A percentile compares a stretch with the other conserved stretches of the same genome.
These are phyloP conservation scores for Pyrenochaeta sp. DNA, from an alignment of 2,329 filamentous ascomycete species.

Conservation along the genomic window DNA sequence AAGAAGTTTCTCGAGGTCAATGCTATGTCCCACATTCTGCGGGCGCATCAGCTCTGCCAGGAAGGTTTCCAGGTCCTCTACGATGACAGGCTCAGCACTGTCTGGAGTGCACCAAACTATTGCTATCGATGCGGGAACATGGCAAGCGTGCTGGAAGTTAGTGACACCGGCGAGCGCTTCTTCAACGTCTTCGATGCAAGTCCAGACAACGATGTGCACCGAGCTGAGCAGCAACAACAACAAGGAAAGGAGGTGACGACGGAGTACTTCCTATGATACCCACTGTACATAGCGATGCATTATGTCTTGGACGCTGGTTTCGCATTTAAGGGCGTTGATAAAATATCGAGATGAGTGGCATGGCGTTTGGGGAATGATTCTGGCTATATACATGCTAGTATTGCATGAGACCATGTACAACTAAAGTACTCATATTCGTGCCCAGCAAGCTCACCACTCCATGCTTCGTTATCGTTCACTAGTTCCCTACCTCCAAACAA, in stretches of 20 bases:
- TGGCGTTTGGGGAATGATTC: conserved; percentile 13
- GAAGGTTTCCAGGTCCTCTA: conserved; percentile 98
- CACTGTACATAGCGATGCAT: conserved; percentile 24
- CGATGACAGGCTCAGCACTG: conserved; percentile 91
- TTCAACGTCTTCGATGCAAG: conserved; percentile 99
- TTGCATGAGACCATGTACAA: conserved; percentile 6
- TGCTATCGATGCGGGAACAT: conserved; percentile 97
- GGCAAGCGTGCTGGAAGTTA: conserved; percentile 95
- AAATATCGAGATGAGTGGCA: conserved; percentile 7
- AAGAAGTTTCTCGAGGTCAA: conserved; percentile 98
- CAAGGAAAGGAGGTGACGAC: conserved; percentile 76
- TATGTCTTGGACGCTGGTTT: conserved; percentile 12
- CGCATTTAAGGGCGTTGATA: conserved; percentile 24
- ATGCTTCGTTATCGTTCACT: background rate
- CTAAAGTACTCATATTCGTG: conserved; percentile 6
- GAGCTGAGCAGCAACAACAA: conserved; percentile 78
- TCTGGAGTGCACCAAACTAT: conserved; percentile 84
- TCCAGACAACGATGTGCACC: conserved; percentile 91
- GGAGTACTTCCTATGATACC: conserved; percentile 72
- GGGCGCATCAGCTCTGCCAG: conserved; percentile 98
- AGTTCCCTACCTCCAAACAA: background rate
- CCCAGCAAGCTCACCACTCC: background rate
- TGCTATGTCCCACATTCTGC: conserved; percentile 95
- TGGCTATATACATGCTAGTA: conserved; percentile 17
- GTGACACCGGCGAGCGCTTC: conserved; percentile 88